A percentile compares a stretch with the other conserved stretches of the same genome.
phyloP scores from a whole-genome alignment of 176 grass and related monocot species.

The Sorghum bicolor region Sorghum_bicolor_NCBIv3 NC_012878.2:9106501-9107000 shows the following conservation, averaged over 20 bases:
- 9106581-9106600: conserved; percentile 74
- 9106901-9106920: background rate
- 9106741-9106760: too few relatives aligned
- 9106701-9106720: too few relatives aligned
- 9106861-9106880: background rate
- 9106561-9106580: conserved; percentile 84
- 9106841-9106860: background rate
- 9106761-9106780: too few relatives aligned
- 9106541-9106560: conserved; percentile 83
- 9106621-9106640: background rate
- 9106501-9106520: conserved; percentile 84
- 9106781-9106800: too few relatives aligned
- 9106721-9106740: too few relatives aligned
- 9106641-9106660: background rate
- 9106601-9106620: background rate
- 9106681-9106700: too few relatives aligned
- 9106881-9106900: background rate
- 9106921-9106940: background rate
- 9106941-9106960: background rate
- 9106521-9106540: conserved; percentile 78
- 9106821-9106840: background rate
- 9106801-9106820: too few relatives aligned
- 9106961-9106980: background rate
- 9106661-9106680: background rate
- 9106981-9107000: background rate